Conservation (phyloP, 2,329 filamentous ascomycete genomes). For the Fusarium subglutinans region DNA sequence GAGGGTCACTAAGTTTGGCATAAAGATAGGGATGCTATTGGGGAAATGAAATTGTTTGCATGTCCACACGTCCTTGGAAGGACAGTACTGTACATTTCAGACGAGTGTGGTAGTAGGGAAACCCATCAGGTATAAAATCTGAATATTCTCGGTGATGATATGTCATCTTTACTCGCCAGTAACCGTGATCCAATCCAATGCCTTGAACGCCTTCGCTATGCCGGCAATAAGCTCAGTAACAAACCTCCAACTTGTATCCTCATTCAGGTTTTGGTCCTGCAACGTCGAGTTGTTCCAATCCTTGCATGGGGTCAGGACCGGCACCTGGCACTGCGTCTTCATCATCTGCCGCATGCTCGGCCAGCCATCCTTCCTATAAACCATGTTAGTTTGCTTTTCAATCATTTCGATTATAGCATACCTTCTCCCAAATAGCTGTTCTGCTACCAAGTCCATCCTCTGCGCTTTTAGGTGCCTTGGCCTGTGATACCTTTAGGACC, state of each 20-base stretch:
- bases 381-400: constrained; percentile 9
- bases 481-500: constrained; percentile 89
- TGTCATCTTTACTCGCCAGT: constrained; percentile 32
- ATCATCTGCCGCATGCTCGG: constrained; percentile 75
- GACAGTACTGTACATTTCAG: constrained; percentile 42
- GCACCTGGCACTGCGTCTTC: constrained; percentile 54
- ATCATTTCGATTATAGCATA: constrained; percentile 53
- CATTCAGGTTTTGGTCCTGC: constrained; percentile 83
- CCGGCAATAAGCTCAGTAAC: constrained; percentile 42
- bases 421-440: constrained; percentile 97
- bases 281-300: constrained; percentile 90
- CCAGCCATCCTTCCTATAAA: constrained; percentile 87
- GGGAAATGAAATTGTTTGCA: constrained; percentile 32
- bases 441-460: constrained; percentile 91
- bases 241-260: constrained; percentile 48
- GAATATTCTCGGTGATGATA: constrained; percentile 39
- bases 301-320: constrained; percentile 91
- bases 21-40: constrained; percentile 15
- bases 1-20: constrained; percentile 47
- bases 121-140: constrained; percentile 38
- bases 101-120: constrained; percentile 37
- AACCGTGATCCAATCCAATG: constrained; percentile 37
- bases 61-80: constrained; percentile 23
- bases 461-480: constrained; percentile 89
- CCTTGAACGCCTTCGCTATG: constrained; percentile 60